A percentile compares a stretch with the other conserved stretches of the same genome.
These are phyloP conservation scores for Hypoxylon sp. DNA, from an alignment of 2,329 filamentous ascomycete species.

Conservation along the genomic window DNA sequence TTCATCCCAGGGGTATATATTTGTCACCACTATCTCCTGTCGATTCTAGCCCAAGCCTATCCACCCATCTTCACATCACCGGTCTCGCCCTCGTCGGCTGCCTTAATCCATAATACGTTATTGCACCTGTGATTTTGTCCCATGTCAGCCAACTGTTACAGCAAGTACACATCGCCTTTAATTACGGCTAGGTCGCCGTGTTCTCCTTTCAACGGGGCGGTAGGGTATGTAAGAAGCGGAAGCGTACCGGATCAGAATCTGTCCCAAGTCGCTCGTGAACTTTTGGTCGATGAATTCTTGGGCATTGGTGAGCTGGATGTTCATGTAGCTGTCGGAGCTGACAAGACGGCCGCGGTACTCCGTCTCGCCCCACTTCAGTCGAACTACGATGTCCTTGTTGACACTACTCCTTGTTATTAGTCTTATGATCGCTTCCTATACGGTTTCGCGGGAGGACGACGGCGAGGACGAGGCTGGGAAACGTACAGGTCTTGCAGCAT, in stretches of 20 bases:
- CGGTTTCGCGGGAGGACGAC: slow-evolving; percentile 6
- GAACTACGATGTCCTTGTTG: slow-evolving; percentile 90
- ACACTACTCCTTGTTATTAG: slow-evolving; percentile 67
- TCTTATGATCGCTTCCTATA: slow-evolving; percentile 21
- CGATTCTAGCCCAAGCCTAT: slow-evolving; percentile 48
- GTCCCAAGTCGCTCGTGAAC: slow-evolving; percentile 85
- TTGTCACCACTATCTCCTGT: slow-evolving; percentile 9
- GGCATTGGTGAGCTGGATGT: slow-evolving; percentile 90
- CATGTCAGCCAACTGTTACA: slow-evolving; percentile 16
- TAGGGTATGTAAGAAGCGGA: slow-evolving; percentile 45
- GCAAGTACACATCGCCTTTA: background rate
- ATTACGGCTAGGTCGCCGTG: background rate
- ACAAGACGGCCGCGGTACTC: slow-evolving; percentile 97
- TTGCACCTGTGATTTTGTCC: slow-evolving; percentile 76
- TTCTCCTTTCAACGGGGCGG: background rate
- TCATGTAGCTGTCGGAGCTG: slow-evolving; percentile 98
- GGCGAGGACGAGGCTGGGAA: slow-evolving; percentile 20
- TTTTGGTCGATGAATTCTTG: slow-evolving; percentile 94
- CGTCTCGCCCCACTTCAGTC: slow-evolving; percentile 97
- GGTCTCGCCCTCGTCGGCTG: slow-evolving; percentile 66
- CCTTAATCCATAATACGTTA: slow-evolving; percentile 94
- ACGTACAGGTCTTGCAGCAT: slow-evolving; percentile 93
- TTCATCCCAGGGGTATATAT: slow-evolving; percentile 41
- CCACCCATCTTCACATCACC: slow-evolving; percentile 73
- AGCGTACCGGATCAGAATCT: slow-evolving; percentile 88